A percentile compares a stretch with the other conserved stretches of the same genome.
These are phyloP conservation scores for Podospora fimiseda DNA, from an alignment of 495 filamentous ascomycete genomes.

Conservation along the genomic window DNA sequence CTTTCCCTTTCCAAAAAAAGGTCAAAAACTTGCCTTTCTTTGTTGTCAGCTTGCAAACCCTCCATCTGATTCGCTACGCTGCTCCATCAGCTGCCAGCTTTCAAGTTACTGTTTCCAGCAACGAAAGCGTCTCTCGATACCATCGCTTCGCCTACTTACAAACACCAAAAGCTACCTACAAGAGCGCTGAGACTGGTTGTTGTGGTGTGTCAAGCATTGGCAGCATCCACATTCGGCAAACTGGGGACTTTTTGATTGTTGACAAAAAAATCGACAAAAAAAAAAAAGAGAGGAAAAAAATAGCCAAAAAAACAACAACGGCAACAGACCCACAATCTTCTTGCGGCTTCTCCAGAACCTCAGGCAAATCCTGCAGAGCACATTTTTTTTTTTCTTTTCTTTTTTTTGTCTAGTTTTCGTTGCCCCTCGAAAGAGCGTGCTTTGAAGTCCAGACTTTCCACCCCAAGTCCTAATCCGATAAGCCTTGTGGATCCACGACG, in stretches of 20 bases:
- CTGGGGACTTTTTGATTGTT: conserved; percentile 26
- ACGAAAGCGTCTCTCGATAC: neutral
- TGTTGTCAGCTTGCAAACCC: too few relatives aligned
- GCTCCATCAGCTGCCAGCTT: too few relatives aligned
- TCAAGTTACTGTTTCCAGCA: conserved; percentile 5
- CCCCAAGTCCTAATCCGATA: conserved; percentile 17
- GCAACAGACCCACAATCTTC: neutral
- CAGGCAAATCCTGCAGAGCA: neutral
- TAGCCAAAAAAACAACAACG: neutral
- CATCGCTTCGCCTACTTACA: neutral
- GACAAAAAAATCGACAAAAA: conserved; percentile 27
- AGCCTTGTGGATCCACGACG: conserved; percentile 25
- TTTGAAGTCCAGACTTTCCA: conserved; percentile 13
- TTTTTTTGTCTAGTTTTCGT: too few relatives aligned
- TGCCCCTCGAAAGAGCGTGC: too few relatives aligned
- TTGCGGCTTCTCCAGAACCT: neutral
- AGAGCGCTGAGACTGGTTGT: conserved; percentile 5
- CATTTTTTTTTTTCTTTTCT: neutral
- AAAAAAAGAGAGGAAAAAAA: conserved; percentile 18
- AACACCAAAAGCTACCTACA: neutral
- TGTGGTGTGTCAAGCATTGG: conserved; percentile 14
- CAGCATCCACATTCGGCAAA: conserved; percentile 20
- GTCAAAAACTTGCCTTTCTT: too few relatives aligned
- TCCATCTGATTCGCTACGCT: too few relatives aligned
- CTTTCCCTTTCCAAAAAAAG: too few relatives aligned